A percentile compares a stretch with the other conserved stretches of the same genome.
phyloP scores from a whole-genome alignment of 2,329 filamentous ascomycete genomes.

The Pseudophaeomoniella oleicola region DNA sequence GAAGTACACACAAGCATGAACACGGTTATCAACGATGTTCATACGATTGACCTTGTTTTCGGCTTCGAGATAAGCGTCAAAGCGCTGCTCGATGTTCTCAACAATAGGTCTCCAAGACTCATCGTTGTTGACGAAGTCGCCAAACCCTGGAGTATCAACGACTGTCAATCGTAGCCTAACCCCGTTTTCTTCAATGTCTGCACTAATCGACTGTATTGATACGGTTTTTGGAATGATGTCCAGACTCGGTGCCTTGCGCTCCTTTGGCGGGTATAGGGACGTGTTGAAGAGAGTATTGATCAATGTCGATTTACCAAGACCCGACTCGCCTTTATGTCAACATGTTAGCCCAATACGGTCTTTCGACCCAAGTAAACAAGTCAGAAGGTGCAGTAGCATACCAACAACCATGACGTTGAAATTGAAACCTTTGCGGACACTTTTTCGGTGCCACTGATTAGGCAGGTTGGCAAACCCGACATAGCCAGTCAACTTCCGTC shows the following conservation, averaged over 20 bases:
- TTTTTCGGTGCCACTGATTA: slow-evolving; percentile 99
- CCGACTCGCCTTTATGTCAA: slow-evolving; percentile 71
- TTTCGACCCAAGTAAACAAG: too few species aligned
- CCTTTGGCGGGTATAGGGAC: slow-evolving; percentile 93
- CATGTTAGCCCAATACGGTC: too few species aligned
- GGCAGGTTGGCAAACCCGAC: slow-evolving; percentile 97
- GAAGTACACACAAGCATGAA: slow-evolving; percentile 98
- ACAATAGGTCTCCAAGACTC: slow-evolving; percentile 98
- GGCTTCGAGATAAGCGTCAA: slow-evolving; percentile 93
- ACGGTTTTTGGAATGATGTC: slow-evolving; percentile 99
- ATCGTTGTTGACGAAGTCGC: slow-evolving; percentile 99
- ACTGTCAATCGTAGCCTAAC: slow-evolving; percentile 92
- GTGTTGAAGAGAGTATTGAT: slow-evolving; percentile 99
- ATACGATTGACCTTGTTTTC: slow-evolving; percentile 99
- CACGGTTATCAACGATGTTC: slow-evolving; percentile 99
- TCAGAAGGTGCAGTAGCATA: slow-evolving; percentile 45
- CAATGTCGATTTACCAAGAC: slow-evolving; percentile 94
- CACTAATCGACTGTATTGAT: slow-evolving; percentile 85
- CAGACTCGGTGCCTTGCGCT: slow-evolving; percentile 92
- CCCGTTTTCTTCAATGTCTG: slow-evolving; percentile 95
- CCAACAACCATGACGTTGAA: slow-evolving; percentile 99
- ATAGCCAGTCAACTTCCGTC: slow-evolving; percentile 94
- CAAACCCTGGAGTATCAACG: slow-evolving; percentile 94
- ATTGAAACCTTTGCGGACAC: slow-evolving; percentile 99
- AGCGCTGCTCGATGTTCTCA: slow-evolving; percentile 98